A percentile compares a stretch with the other conserved stretches of the same genome.
phyloP scores from a whole-genome alignment of 169 alveolate species.

The Cryptosporidium meleagridis region DNA sequence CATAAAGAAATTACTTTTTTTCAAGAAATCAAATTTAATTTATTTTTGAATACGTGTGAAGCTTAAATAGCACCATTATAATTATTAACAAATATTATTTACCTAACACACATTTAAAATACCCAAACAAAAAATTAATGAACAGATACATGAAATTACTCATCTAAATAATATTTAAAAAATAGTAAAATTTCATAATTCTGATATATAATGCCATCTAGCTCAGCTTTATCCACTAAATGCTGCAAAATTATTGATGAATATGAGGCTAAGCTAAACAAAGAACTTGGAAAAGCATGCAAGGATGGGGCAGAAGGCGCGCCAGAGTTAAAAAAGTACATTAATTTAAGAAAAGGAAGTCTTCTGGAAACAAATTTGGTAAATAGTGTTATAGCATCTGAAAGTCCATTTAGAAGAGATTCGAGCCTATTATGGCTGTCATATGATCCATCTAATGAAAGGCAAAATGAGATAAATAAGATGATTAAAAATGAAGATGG shows the following conservation, averaged over 20 bases:
- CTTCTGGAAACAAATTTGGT: slow-evolving; percentile 10
- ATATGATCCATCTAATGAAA: neutral
- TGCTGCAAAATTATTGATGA: slow-evolving; percentile 50
- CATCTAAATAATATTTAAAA: neutral
- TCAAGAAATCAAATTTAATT: too few relatives aligned
- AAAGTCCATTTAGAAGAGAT: slow-evolving; percentile 34
- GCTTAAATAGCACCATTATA: neutral
- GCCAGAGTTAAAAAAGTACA: neutral
- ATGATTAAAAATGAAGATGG: slow-evolving; percentile 11
- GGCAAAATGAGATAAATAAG: neutral
- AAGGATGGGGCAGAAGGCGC: neutral
- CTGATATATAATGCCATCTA: neutral
- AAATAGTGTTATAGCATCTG: slow-evolving; percentile 20
- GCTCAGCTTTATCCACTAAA: slow-evolving; percentile 17
- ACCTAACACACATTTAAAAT: neutral
- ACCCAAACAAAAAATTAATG: neutral
- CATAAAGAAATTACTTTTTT: too few relatives aligned
- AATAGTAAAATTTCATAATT: neutral
- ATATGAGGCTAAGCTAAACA: slow-evolving; percentile 18
- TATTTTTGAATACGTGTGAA: neutral
- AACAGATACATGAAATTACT: neutral
- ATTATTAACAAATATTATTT: neutral
- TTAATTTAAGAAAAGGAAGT: neutral
- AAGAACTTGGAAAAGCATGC: neutral
- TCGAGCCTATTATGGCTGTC: slow-evolving; percentile 49